Percentiles rank a stretch among this genome's conserved stretches.
phyloP scores from a whole-genome alignment of 345 rosid genomes.

The Toxicodendron radicans region DNA sequence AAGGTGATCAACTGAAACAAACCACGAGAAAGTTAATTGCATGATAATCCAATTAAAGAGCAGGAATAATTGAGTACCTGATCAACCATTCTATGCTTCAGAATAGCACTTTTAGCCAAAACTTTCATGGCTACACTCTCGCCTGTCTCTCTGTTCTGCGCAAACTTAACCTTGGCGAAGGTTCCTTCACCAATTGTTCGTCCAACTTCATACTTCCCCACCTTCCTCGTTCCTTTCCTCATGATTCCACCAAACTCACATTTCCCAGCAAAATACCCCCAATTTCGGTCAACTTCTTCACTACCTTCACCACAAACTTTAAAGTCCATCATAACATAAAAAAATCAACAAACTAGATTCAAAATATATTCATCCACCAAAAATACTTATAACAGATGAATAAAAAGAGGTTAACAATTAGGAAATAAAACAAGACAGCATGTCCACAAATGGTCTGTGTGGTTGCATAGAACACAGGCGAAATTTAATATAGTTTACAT shows the following conservation, averaged over 20 bases:
- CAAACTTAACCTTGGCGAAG: constrained; percentile 95
- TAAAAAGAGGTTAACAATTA: neutral
- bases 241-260: constrained; percentile 21
- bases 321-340: neutral
- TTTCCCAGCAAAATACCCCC: neutral
- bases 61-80: constrained; percentile 50
- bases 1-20: neutral
- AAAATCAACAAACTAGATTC: neutral
- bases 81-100: constrained; percentile 84
- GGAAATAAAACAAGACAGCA: neutral
- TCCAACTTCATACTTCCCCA: constrained; percentile 87
- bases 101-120: constrained; percentile 75
- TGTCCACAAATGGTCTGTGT: neutral
- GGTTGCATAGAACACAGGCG: neutral
- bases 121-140: constrained; percentile 82
- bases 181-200: constrained; percentile 90
- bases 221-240: constrained; percentile 46
- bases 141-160: constrained; percentile 65
- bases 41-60: neutral
- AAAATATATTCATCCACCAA: neutral
- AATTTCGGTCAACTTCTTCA: neutral
- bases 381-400: neutral
- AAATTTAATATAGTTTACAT: neutral
- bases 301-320: neutral
- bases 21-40: neutral